A percentile compares a stretch with the other conserved stretches of the same genome.
These are phyloP conservation scores for Penicillium sp. DNA, from an alignment of 2,329 filamentous ascomycete species.

Conservation along the genomic window DNA sequence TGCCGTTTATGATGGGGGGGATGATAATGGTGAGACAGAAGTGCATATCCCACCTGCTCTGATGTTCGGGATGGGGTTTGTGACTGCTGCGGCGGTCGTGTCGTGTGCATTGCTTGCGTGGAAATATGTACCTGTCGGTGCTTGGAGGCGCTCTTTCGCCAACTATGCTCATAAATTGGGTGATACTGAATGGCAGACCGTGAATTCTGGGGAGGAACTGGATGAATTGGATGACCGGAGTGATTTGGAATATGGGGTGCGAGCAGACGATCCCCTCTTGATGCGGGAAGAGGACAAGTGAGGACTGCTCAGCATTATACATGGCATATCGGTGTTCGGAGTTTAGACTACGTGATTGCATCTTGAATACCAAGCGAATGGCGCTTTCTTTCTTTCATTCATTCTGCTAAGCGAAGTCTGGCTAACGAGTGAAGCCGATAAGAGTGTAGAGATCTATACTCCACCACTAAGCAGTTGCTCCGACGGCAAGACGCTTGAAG, in stretches of 20 bases:
- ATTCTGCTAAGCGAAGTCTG: not conserved
- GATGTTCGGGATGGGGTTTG: constrained; percentile 4
- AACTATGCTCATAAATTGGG: not conserved
- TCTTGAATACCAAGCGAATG: not conserved
- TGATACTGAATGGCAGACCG: not conserved
- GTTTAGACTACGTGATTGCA: not conserved
- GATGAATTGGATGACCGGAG: constrained; percentile 3
- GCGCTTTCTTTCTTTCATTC: not conserved
- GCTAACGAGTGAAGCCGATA: constrained; percentile 21
- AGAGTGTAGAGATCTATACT: not conserved
- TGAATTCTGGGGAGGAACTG: constrained; percentile 3
- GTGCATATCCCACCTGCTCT: not conserved
- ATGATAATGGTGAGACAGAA: not conserved
- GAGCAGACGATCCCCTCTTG: constrained; percentile 4
- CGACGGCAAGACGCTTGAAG: constrained; percentile 43
- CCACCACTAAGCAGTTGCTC: constrained; percentile 24
- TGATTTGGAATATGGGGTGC: constrained; percentile 3
- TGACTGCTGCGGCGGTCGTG: constrained; percentile 2
- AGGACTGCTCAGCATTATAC: not conserved
- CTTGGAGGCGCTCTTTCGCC: not conserved
- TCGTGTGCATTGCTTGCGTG: constrained; percentile 2
- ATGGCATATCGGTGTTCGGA: not conserved
- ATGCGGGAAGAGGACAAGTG: not conserved
- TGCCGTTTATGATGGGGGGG: constrained; percentile 5
- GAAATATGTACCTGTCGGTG: not conserved